Conservation (phyloP, 805 yeast genomes). For the Sugiyamaella marilandica region DNA sequence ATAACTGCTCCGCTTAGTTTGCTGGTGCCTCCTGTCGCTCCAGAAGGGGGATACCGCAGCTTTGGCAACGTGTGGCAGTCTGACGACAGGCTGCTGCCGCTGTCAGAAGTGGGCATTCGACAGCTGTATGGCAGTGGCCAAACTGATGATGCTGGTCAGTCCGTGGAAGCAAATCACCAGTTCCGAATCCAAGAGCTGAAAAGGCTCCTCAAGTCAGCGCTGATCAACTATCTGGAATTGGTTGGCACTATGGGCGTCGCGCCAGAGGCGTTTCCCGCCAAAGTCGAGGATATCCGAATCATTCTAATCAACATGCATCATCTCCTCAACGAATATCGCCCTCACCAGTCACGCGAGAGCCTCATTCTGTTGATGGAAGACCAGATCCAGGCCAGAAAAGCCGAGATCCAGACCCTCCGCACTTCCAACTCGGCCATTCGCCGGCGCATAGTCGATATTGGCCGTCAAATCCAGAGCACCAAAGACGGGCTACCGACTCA, state of each 20-base stretch:
- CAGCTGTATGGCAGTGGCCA: conserved; percentile 51
- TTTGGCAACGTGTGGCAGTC: conserved; percentile 89
- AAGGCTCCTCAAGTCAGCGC: conserved; percentile 68
- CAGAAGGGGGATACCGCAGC: conserved; percentile 52
- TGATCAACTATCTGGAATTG: conserved; percentile 76
- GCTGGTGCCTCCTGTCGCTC: conserved; percentile 34
- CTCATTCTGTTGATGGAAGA: conserved; percentile 67
- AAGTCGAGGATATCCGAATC: conserved; percentile 73
- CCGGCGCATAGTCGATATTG: conserved; percentile 34
- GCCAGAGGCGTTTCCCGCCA: conserved; percentile 58
- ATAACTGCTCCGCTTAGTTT: conserved; percentile 19
- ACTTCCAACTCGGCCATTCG: conserved; percentile 40
- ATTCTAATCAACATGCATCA: conserved; percentile 89
- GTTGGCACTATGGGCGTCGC: conserved; percentile 70
- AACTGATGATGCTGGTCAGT: conserved; percentile 15
- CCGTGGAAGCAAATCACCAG: conserved; percentile 39
- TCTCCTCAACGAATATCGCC: conserved; percentile 82
- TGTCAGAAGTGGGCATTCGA: conserved; percentile 69
- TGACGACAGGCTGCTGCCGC: conserved; percentile 66
- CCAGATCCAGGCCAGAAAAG: conserved; percentile 43
- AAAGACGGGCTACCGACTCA: not conserved
- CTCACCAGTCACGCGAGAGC: conserved; percentile 92
- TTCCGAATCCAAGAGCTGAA: conserved; percentile 70
- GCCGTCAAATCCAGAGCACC: conserved; percentile 18
- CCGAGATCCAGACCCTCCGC: conserved; percentile 34